Evolutionary conservation across 2,329 filamentous ascomycete genomes (phyloP).

Genomic region (Penicillium nordicum): DNA sequence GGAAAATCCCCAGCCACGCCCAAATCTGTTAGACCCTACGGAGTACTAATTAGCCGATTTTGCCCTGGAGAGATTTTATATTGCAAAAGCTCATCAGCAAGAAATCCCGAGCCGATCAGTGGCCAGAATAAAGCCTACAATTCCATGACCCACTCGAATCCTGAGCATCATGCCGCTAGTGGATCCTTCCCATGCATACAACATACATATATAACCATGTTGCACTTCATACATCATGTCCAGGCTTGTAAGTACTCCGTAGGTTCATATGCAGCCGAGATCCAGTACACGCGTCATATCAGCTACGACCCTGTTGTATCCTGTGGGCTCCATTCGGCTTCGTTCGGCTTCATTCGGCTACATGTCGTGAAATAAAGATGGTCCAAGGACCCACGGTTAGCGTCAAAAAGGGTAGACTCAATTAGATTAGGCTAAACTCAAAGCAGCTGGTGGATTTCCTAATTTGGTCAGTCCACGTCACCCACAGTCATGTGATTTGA

Average conservation of each 20-base stretch:
- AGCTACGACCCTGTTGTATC: background rate
- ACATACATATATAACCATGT: background rate
- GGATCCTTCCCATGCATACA: background rate
- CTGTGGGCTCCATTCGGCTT: background rate
- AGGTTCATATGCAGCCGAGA: background rate
- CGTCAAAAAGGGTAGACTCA: background rate
- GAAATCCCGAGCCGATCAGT: slow-evolving; percentile 17
- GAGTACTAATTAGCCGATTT: slow-evolving; percentile 1
- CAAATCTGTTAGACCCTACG: background rate
- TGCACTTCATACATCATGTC: background rate
- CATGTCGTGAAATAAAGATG: slow-evolving; percentile 1
- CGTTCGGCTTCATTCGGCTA: background rate
- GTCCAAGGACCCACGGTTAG: background rate
- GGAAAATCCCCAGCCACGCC: background rate
- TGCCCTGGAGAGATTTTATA: slow-evolving; percentile 7
- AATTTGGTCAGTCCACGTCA: background rate
- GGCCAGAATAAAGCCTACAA: slow-evolving; percentile 20
- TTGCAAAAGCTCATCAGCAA: slow-evolving; percentile 9
- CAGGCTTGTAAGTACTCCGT: too few relatives aligned
- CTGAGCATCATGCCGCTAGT: slow-evolving; percentile 2
- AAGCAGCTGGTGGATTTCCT: background rate
- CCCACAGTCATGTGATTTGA: background rate
- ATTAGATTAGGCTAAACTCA: background rate
- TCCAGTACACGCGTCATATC: background rate
- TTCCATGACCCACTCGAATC: slow-evolving; percentile 15